Evolutionary conservation across 768 basidiomycete species (phyloP).

Genomic region (Trametes gibbosa): DNA sequence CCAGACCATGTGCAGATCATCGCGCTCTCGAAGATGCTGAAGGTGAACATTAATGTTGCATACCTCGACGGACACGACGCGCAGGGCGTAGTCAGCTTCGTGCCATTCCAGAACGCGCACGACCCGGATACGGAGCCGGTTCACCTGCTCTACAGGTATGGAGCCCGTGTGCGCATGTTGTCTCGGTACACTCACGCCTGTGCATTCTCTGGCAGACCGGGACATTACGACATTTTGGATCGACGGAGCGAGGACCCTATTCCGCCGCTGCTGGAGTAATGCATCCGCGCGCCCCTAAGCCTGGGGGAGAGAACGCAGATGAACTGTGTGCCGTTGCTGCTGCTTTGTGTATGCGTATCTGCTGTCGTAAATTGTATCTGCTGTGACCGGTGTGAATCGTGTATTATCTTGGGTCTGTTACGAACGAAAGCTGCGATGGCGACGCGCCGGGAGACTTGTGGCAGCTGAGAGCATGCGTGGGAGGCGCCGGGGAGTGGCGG

Average conservation of each 20-base stretch:
- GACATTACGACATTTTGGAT: slow-evolving; percentile 81
- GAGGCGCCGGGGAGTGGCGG: background rate
- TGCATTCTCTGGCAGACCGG: slow-evolving; percentile 52
- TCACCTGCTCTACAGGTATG: slow-evolving; percentile 73
- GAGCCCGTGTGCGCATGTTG: background rate
- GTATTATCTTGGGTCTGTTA: background rate
- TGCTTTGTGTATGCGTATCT: background rate
- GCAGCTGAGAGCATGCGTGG: background rate
- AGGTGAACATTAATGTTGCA: slow-evolving; percentile 68
- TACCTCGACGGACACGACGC: slow-evolving; percentile 69
- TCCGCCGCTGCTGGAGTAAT: slow-evolving; percentile 9
- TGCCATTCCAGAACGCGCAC: slow-evolving; percentile 54
- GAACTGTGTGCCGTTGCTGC: background rate
- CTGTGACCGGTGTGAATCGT: background rate
- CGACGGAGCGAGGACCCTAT: slow-evolving; percentile 26
- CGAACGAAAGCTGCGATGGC: slow-evolving; percentile 4
- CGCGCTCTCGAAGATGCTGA: slow-evolving; percentile 67
- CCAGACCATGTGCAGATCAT: slow-evolving; percentile 80
- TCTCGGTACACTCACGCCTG: background rate
- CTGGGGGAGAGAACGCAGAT: too few species aligned
- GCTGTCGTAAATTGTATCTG: background rate
- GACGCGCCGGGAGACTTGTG: background rate
- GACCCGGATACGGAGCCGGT: slow-evolving; percentile 46
- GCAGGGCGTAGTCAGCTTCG: slow-evolving; percentile 59
- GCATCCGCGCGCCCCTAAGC: too few species aligned